Base-by-base conservation (phyloP, 345 rosid species). In the Acer saccharum region DNA sequence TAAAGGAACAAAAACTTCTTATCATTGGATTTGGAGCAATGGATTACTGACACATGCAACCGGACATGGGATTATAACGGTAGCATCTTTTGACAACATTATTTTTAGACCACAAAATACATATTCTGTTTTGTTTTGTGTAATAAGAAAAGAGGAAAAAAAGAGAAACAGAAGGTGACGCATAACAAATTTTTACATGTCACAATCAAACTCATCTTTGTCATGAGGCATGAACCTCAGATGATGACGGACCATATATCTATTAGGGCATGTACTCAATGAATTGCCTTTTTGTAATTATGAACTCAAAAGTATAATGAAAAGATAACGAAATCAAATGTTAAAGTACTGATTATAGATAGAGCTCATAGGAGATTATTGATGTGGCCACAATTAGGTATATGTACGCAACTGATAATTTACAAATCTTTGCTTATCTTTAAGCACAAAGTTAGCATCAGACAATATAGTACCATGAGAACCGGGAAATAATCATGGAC, bases 111-210 rank as follows among this genome's bases (percentile, higher is more conserved):
- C 39, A 46, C 39, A n/a, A 9, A 68, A 10, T 8, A 18, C 14
- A 41, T 4, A 43, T 35, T 64, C 50, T 1, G 16, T 29, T 3
- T 63, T 25, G 39, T 35, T 63, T 6, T 63, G 67, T 32, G 6
- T 63, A 35, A 4, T 35, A 35, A 35, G 5, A 35, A 32, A 65
- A 65, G 27, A 25, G 27, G 21, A 16, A 20, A 35, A 32, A 17
- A 32, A 13, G 10, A 65, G 10, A 35, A 17, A 65, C 41, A 65
- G 10, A 35, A 48, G 4, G 69, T 65, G 69, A 35, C n/a, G 39
- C 41, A 35, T 32, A 65, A 41, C 69, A 65, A 17, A 65, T 65
- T n/a, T 65, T 29, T 65, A 65, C 23, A 7, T 65, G 46, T 65
- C 69, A 17, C 21, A 65, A 35, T 65, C 23, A 17, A 17, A 16